A percentile compares a stretch with the other conserved stretches of the same genome.
Conservation (phyloP, 225 moss, liverwort and hornwort species). For the Marchantia paleacea region DNA sequence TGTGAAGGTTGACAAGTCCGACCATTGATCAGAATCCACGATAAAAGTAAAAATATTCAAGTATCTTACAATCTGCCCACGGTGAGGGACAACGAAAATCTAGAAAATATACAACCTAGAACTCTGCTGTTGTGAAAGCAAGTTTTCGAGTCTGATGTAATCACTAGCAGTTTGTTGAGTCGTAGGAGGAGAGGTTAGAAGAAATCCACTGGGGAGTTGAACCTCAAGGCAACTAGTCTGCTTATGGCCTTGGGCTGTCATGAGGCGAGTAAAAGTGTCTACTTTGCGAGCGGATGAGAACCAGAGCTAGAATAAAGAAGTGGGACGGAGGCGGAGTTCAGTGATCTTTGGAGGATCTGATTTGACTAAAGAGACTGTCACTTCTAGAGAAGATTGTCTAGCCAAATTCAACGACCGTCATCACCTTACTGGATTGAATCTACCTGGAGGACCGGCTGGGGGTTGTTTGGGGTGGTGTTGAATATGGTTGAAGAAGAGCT, state of each 20-base stretch:
- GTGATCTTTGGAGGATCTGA: no score
- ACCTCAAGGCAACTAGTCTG: conserved; percentile 21
- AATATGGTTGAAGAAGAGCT: no score
- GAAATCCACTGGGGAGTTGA: background rate
- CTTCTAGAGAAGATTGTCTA: no score
- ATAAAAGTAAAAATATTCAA: background rate
- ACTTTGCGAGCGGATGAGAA: conserved; percentile 95
- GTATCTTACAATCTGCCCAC: background rate
- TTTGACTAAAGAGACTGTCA: no score
- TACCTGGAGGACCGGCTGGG: no score
- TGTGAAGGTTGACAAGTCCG: no score
- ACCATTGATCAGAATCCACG: no score
- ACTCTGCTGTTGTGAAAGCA: background rate
- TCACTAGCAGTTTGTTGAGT: background rate
- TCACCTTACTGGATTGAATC: no score
- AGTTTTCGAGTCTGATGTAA: background rate
- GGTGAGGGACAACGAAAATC: background rate
- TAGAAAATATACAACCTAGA: background rate
- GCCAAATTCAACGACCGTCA: no score
- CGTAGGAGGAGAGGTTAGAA: background rate
- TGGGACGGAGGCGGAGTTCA: no score
- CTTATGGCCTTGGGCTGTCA: conserved; percentile 92
- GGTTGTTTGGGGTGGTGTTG: no score
- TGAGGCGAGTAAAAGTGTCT: conserved; percentile 69
- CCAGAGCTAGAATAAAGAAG: no score